Conservation (phyloP, 176 grass and related monocot species). For the Juncus inflexus region DNA sequence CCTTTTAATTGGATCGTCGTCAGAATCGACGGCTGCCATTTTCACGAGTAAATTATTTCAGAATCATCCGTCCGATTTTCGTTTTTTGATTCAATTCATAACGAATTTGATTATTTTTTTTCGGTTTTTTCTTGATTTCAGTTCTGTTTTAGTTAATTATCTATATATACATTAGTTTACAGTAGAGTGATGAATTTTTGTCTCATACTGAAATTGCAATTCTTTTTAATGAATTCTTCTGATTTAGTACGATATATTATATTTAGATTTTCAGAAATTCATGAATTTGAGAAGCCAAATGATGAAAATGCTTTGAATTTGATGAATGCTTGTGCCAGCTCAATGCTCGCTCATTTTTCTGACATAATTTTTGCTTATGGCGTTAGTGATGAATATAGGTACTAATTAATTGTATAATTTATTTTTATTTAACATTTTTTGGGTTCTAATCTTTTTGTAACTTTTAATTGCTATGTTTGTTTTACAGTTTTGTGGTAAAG, state of each 20-base stretch:
- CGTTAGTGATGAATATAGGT: constrained; percentile 94
- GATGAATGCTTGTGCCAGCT: constrained; percentile 71
- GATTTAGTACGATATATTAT: neutral
- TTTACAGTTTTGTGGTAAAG: constrained; percentile 75
- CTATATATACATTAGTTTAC: too few relatives aligned
- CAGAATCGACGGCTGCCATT: constrained; percentile 79
- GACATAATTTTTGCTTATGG: constrained; percentile 93
- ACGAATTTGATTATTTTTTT: neutral
- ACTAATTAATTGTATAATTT: constrained; percentile 7
- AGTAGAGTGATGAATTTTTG: too few relatives aligned
- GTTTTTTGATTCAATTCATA: neutral
- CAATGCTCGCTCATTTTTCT: constrained; percentile 64
- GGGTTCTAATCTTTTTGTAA: constrained; percentile 11
- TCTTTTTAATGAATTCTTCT: too few relatives aligned
- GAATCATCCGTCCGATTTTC: neutral
- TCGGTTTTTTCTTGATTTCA: neutral
- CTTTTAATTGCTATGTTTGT: neutral
- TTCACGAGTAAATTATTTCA: constrained; percentile 46
- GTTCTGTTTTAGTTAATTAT: too few relatives aligned
- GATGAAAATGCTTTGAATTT: constrained; percentile 53
- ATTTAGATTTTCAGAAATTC: constrained; percentile 67
- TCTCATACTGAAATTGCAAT: too few relatives aligned
- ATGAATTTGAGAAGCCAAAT: constrained; percentile 83
- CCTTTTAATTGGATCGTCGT: constrained; percentile 76
- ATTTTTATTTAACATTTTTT: neutral